A percentile compares a stretch with the other conserved stretches of the same genome.
Conservation (phyloP, 2,329 filamentous ascomycete species). For the Tolypocladium amazonense region DNA sequence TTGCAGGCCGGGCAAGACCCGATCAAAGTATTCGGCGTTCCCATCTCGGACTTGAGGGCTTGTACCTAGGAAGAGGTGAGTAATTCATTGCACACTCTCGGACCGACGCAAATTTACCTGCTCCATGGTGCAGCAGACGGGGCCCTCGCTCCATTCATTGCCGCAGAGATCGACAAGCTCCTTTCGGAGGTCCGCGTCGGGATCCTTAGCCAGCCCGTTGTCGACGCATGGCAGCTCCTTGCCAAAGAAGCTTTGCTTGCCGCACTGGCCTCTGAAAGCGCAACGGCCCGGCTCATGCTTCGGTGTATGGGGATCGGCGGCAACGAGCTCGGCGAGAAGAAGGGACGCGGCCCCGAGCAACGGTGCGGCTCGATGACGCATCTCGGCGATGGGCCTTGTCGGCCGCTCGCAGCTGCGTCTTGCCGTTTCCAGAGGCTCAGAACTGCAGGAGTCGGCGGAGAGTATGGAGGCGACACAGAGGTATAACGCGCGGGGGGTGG, state of each 20-base stretch:
- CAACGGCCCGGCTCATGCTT: conserved; percentile 83
- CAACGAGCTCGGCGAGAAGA: conserved; percentile 15
- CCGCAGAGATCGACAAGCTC: conserved; percentile 82
- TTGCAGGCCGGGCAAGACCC: conserved; percentile 93
- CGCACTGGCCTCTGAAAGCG: conserved; percentile 84
- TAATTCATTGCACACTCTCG: neutral
- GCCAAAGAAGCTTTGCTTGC: conserved; percentile 82
- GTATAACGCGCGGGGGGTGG: neutral
- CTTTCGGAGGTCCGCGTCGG: conserved; percentile 58
- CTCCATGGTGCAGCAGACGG: conserved; percentile 74
- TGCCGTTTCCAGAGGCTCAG: neutral
- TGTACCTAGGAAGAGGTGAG: conserved; percentile 45
- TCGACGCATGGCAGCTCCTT: conserved; percentile 86
- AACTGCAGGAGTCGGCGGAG: neutral
- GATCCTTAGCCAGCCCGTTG: conserved; percentile 70
- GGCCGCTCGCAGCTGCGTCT: neutral
- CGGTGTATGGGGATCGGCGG: conserved; percentile 29
- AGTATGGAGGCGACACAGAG: neutral
- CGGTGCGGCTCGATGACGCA: conserved; percentile 20
- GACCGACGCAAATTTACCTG: conserved; percentile 42
- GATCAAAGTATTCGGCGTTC: conserved; percentile 80
- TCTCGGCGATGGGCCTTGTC: conserved; percentile 6
- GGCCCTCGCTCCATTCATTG: conserved; percentile 69
- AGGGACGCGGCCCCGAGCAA: conserved; percentile 20
- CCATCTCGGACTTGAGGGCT: conserved; percentile 71